Percentiles rank a stretch among this genome's conserved stretches.
Conservation (phyloP, 495 filamentous ascomycete species). For the Lineolata rhizophorae region DNA sequence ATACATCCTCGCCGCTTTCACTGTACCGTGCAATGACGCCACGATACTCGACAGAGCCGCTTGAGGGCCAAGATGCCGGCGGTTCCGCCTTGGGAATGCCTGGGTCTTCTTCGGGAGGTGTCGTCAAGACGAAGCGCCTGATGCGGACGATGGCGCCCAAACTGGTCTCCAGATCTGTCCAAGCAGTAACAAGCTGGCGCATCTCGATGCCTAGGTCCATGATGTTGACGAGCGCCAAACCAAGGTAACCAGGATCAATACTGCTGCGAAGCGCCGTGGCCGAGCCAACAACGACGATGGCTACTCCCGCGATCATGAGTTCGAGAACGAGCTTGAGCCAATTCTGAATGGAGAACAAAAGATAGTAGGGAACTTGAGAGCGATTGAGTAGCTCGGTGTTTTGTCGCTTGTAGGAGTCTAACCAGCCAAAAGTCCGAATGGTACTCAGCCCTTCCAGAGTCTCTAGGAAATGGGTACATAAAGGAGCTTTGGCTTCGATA, state of each 20-base stretch:
- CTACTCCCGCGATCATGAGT: constrained; percentile 19
- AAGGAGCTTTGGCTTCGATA: constrained; percentile 35
- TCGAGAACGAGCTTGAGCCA: constrained; percentile 22
- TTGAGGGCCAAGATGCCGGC: constrained; percentile 5
- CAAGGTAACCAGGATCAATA: constrained; percentile 7
- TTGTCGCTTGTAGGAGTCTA: constrained; percentile 6
- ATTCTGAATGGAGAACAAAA: constrained; percentile 24
- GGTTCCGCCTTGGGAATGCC: neutral
- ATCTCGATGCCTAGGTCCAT: constrained; percentile 7
- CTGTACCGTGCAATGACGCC: constrained; percentile 5
- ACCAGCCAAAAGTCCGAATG: constrained; percentile 27
- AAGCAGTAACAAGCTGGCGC: constrained; percentile 3
- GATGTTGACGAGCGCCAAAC: constrained; percentile 4
- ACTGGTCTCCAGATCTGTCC: constrained; percentile 8
- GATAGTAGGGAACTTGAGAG: constrained; percentile 21
- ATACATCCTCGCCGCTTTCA: constrained; percentile 11
- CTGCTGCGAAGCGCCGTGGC: constrained; percentile 2
- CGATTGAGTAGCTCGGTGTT: constrained; percentile 13
- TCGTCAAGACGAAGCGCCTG: constrained; percentile 4
- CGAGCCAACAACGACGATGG: constrained; percentile 5
- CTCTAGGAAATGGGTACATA: constrained; percentile 38
- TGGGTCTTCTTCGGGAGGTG: constrained; percentile 2
- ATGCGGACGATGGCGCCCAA: constrained; percentile 8
- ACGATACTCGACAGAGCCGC: constrained; percentile 4
- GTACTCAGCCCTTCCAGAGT: constrained; percentile 20